A percentile compares a stretch with the other conserved stretches of the same genome.
Evolutionary conservation across 176 grass and related monocot genomes (phyloP).

Genomic region (Areca catechu): DNA sequence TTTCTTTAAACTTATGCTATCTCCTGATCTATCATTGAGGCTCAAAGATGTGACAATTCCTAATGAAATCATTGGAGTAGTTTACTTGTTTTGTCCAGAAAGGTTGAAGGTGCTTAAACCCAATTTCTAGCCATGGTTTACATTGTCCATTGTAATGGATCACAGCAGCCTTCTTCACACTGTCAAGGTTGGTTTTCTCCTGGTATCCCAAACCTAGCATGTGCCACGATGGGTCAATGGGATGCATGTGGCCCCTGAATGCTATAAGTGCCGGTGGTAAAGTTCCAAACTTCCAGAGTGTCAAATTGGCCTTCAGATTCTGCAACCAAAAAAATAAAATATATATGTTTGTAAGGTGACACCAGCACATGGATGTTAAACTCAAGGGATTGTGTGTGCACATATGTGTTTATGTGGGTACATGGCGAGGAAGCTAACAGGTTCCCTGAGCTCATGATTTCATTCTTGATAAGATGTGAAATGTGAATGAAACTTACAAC

Average conservation of each 20-base stretch:
- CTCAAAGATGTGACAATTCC: conserved; percentile 75
- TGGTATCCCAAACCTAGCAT: conserved; percentile 89
- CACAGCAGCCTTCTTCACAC: conserved; percentile 55
- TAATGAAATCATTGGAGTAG: conserved; percentile 72
- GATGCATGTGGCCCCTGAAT: conserved; percentile 73
- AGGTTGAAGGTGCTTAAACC: conserved; percentile 73
- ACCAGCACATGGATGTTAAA: no score
- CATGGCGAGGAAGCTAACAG: no score
- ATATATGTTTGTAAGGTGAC: background rate
- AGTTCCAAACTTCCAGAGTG: conserved; percentile 88
- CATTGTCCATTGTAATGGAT: conserved; percentile 90
- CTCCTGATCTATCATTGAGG: conserved; percentile 23
- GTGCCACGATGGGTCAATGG: conserved; percentile 76
- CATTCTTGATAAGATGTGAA: no score
- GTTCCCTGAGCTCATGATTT: no score
- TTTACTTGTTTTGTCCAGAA: conserved; percentile 85
- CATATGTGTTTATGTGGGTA: no score
- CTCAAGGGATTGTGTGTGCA: no score
- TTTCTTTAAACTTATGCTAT: background rate
- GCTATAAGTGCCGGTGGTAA: conserved; percentile 81
- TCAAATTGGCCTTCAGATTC: conserved; percentile 80
- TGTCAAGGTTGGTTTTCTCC: conserved; percentile 56
- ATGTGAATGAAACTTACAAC: no score
- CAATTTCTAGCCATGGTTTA: conserved; percentile 86
- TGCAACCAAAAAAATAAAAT: conserved; percentile 38